These are phyloP conservation scores for Microsporum canis DNA, from an alignment of 2,329 filamentous ascomycete genomes.

Conservation along the genomic window DNA sequence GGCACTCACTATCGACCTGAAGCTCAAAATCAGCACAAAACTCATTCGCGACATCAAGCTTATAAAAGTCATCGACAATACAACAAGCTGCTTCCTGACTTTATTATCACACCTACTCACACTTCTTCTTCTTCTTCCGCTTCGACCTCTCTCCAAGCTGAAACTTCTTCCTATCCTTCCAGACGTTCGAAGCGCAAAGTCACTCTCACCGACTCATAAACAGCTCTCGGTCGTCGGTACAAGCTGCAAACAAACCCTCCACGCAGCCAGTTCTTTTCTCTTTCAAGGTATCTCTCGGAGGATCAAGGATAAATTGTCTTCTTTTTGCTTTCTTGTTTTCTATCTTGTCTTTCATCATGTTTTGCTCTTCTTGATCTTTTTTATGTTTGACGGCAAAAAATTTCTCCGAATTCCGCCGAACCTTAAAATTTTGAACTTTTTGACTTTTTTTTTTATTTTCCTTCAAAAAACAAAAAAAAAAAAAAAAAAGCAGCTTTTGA, in stretches of 20 bases:
- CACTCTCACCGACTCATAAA: neutral
- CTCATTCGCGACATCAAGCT: no score
- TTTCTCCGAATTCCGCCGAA: constrained; percentile 5
- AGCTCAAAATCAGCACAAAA: no score
- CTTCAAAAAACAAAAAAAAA: neutral
- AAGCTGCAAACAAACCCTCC: neutral
- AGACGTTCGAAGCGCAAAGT: neutral
- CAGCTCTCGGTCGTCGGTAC: neutral
- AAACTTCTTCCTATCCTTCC: neutral
- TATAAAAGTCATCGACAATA: neutral
- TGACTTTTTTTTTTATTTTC: neutral
- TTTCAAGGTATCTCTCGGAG: neutral
- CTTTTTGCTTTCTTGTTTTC: neutral
- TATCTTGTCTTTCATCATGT: neutral
- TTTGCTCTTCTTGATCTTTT: constrained; percentile 1
- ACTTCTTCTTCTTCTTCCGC: neutral
- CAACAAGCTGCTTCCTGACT: no score
- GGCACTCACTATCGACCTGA: no score
- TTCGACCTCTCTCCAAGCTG: neutral
- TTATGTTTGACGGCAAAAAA: constrained; percentile 6
- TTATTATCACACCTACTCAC: neutral
- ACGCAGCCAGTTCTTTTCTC: neutral
- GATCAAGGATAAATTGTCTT: neutral
- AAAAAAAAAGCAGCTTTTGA: neutral
- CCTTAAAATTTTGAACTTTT: constrained; percentile 1